Evolutionary conservation across 2,329 filamentous ascomycete genomes (phyloP), one percentile per base, ranked within the genome.

Genomic region (Cladophialophora immunda): DNA sequence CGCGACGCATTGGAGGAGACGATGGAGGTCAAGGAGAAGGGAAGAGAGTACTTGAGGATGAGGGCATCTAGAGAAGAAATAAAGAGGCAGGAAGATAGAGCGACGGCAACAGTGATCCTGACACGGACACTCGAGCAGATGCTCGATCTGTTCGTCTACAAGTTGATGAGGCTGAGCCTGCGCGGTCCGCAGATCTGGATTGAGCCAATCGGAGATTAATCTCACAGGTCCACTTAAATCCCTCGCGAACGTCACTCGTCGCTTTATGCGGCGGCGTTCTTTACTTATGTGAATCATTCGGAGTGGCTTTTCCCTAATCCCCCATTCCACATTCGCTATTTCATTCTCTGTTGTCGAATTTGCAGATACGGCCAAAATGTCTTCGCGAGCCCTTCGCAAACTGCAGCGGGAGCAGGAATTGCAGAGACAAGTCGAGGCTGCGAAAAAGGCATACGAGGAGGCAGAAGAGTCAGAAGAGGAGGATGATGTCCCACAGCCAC

Each of bases 311-410:
- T 50, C 7, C 45, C 22, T 13, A 50, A 50, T 50, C 45, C 45
- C 19, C 13, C 45, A 22, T 13, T 19, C 41, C 45, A 50, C 22
- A 22, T 11, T 25, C 19, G 45, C 9, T 25, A 4, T 17, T n/a
- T 25, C 22, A 50, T 50, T 25, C 19, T 50, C 8, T 25, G 45
- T n/a, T 50, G 45, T 50, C 4, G 17, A 13, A 13, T 25, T 50
- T 50, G 8, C 9, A 50, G 45, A 25, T n/a, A 45, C 59, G 4
- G 5, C 15, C 62, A 68, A 38, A 50, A 90, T 91, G 88, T 90
- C 88, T 52, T 87, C 87, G 19, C 84, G 89, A 70, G 88, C 88
- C n/a, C 78, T 91, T 62, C 84, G 88, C 29, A 88, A 88, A 75
- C 82, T 88, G 63, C 87, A 89, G 75, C 84, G 84, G 70, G 86